Evolutionary conservation across 164 flowering plant genomes (phyloP), one percentile per base, ranked within the genome.

Genomic region (Cinnamomum chago): DNA sequence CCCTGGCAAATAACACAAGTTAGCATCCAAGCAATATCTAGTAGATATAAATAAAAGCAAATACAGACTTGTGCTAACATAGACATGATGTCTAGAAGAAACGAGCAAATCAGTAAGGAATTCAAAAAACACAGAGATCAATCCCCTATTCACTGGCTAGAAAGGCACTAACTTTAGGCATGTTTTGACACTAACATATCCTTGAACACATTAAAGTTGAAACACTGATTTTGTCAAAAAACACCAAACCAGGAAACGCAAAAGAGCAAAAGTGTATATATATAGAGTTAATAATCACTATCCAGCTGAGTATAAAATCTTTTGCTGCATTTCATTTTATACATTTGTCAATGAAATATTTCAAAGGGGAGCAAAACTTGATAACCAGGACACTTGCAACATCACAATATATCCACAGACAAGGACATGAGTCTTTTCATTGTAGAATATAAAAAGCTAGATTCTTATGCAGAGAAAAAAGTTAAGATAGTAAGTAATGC

Each of bases 1-100:
- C 99, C 99, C 99, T 95, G 90, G 69, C 70, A 82, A 47, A 68
- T 69, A 74, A 60, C 27, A 82, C 62, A 70, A 76, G 67, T 23
- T 62, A 23, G 66, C 33, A 35, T 68, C 62, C 58, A 35, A 62
- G 65, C 23, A 52, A 13, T 70, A 50, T 12, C 40, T 47, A 47
- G 4, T 27, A 67, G 23, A 22, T 20, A 22, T 9, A 5, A n/a
- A 24, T 23, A 64, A 15, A 17, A 9, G 17, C 22, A 17, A 18
- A 17, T 10, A 64, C 15, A 23, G 14, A 60, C 23, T 20, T 23
- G 15, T 64, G 28, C 67, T 23, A 25, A 64, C 25, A 64, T 22
- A 64, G 14, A 25, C 27, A 64, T 0, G 14, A 13, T 3, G 20
- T 20, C 60, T 64, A 64, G 67, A 64, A 64, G 60, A 64, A 64